Evolutionary conservation across 1,284 basidiomycete species (phyloP).

Genomic region (Somion occarium): DNA sequence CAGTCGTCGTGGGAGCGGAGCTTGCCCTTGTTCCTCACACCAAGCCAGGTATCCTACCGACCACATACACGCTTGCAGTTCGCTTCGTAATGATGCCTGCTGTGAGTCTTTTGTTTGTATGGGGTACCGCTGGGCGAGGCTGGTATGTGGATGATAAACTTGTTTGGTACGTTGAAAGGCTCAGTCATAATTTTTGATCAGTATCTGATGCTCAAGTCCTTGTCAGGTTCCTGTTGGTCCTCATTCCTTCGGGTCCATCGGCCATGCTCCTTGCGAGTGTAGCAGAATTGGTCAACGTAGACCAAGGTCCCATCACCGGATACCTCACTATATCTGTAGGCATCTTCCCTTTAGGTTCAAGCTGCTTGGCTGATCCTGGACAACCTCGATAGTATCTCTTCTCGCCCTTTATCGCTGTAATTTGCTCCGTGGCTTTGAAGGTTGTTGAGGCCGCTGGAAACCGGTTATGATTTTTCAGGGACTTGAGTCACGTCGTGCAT

Average conservation of each 20-base stretch:
- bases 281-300: slow-evolving; percentile 26
- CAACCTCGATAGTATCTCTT: slow-evolving; percentile 26
- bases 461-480: too few species aligned
- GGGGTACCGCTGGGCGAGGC: slow-evolving; percentile 24
- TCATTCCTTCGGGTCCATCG: slow-evolving; percentile 27
- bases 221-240: slow-evolving; percentile 27
- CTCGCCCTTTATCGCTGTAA: slow-evolving; percentile 27
- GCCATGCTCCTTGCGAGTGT: slow-evolving; percentile 30
- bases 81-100: slow-evolving; percentile 28
- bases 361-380: background rate
- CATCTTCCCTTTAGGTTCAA: background rate
- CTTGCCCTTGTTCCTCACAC: slow-evolving; percentile 23
- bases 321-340: slow-evolving; percentile 28
- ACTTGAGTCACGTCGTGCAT: too few species aligned
- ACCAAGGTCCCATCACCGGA: slow-evolving; percentile 27
- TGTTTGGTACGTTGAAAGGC: slow-evolving; percentile 29
- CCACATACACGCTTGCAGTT: slow-evolving; percentile 22
- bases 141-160: slow-evolving; percentile 28
- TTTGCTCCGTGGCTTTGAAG: slow-evolving; percentile 20
- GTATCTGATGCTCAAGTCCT: too few species aligned
- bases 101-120: slow-evolving; percentile 24
- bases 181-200: too few species aligned
- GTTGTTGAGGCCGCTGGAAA: background rate
- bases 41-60: slow-evolving; percentile 18
- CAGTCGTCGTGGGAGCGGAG: slow-evolving; percentile 27